Evolutionary conservation across 495 filamentous ascomycete genomes (phyloP).

Genomic region (Jackrogersella multiformis): DNA sequence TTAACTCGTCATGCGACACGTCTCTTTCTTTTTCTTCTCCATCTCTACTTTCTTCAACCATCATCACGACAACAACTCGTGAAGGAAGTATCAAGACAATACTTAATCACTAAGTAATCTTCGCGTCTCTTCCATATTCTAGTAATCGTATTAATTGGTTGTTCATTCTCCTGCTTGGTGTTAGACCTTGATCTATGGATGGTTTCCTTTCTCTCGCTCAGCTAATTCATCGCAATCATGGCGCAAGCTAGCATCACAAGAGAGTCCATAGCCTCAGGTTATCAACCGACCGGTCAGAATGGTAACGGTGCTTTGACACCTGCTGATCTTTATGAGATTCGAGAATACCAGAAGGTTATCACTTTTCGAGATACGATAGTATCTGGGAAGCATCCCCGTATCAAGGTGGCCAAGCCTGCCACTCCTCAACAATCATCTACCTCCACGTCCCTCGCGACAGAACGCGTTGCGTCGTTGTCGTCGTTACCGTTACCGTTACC

Average conservation of each 20-base stretch:
- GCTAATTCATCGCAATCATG: constrained; percentile 33
- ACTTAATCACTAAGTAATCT: constrained; percentile 4
- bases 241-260: constrained; percentile 34
- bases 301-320: constrained; percentile 32
- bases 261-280: constrained; percentile 21
- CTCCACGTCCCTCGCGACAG: constrained; percentile 23
- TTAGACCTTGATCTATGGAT: constrained; percentile 23
- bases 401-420: constrained; percentile 60
- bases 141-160: constrained; percentile 21
- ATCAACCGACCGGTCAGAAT: constrained; percentile 26
- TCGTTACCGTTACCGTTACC: too few species aligned
- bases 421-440: constrained; percentile 52
- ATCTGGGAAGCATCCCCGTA: constrained; percentile 75
- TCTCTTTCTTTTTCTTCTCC: constrained; percentile 22
- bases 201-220: constrained; percentile 8
- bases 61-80: constrained; percentile 22
- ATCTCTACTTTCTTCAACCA: too few species aligned
- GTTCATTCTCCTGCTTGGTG: constrained; percentile 3
- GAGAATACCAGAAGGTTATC: constrained; percentile 77
- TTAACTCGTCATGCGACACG: constrained; percentile 39
- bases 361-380: constrained; percentile 79
- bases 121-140: not conserved
- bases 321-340: constrained; percentile 52
- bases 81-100: constrained; percentile 10
- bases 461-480: constrained; percentile 44